A percentile compares a stretch with the other conserved stretches of the same genome.
Conservation (phyloP, 306 rosid species). For the Glycine latifolia region DNA sequence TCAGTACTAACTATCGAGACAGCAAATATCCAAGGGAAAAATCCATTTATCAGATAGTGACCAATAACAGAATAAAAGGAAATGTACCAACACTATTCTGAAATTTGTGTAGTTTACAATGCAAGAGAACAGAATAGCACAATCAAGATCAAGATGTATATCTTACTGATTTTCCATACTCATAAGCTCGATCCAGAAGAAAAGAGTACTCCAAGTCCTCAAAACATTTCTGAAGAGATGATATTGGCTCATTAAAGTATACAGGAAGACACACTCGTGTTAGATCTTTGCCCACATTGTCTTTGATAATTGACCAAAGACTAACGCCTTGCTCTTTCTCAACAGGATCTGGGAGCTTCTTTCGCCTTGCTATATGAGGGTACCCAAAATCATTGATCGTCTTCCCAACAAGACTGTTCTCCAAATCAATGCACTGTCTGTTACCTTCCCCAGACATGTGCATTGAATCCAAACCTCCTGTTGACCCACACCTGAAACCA, state of each 20-base stretch:
- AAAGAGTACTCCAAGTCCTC: slow-evolving; percentile 96
- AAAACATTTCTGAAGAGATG: slow-evolving; percentile 95
- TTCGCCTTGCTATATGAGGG: slow-evolving; percentile 72
- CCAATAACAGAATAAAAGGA: slow-evolving; percentile 3
- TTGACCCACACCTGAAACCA: slow-evolving; percentile 57
- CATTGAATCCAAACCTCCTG: slow-evolving; percentile 49
- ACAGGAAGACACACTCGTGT: slow-evolving; percentile 96
- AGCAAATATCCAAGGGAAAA: not conserved
- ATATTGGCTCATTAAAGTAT: slow-evolving; percentile 96
- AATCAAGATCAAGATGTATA: slow-evolving; percentile 20
- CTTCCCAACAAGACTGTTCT: slow-evolving; percentile 54
- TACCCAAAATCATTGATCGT: slow-evolving; percentile 45
- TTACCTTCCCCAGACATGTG: slow-evolving; percentile 49
- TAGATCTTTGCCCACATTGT: slow-evolving; percentile 98
- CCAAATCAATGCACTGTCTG: slow-evolving; percentile 52
- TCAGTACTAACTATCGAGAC: slow-evolving; percentile 5
- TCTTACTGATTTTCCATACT: slow-evolving; percentile 82
- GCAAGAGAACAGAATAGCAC: slow-evolving; percentile 15
- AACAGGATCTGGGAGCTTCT: slow-evolving; percentile 85
- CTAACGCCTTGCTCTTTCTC: slow-evolving; percentile 98
- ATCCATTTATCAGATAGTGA: slow-evolving; percentile 10
- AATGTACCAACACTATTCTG: not conserved
- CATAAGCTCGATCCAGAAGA: slow-evolving; percentile 89
- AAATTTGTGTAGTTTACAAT: slow-evolving; percentile 15
- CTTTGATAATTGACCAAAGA: slow-evolving; percentile 98